A percentile compares a stretch with the other conserved stretches of the same genome.
Conservation (phyloP, 768 basidiomycete genomes). For the Mycena pura region DNA sequence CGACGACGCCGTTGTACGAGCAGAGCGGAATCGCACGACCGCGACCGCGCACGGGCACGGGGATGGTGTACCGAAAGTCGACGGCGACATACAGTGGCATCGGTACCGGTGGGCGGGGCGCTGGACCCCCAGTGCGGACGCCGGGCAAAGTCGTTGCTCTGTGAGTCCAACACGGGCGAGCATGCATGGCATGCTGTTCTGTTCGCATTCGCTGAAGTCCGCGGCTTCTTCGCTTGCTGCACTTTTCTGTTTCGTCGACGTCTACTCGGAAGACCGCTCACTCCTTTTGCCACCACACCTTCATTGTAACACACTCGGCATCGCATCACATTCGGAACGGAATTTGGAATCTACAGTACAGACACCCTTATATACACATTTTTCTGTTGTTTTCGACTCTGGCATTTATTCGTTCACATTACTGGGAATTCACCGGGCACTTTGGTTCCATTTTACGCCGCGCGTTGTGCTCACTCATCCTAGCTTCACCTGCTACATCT, state of each 20-base stretch:
- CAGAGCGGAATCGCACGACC: constrained; percentile 30
- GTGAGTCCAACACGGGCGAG: background rate
- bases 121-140: background rate
- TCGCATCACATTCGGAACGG: too few relatives aligned
- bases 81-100: constrained; percentile 12
- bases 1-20: constrained; percentile 24
- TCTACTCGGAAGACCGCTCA: too few relatives aligned
- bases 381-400: too few relatives aligned
- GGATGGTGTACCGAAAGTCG: constrained; percentile 54
- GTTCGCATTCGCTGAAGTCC: background rate
- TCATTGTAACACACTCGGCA: too few relatives aligned
- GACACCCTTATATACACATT: too few relatives aligned
- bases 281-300: too few relatives aligned
- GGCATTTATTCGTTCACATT: too few relatives aligned
- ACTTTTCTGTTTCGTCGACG: background rate
- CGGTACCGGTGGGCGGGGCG: background rate
- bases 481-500: background rate
- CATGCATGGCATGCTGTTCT: background rate
- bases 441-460: too few relatives aligned
- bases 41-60: constrained; percentile 54
- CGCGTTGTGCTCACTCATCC: constrained; percentile 5
- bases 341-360: too few relatives aligned
- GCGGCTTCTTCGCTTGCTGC: background rate
- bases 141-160: constrained; percentile 17
- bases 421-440: too few relatives aligned